phyloP scores from a whole-genome alignment of 2,329 filamentous ascomycete genomes.

The Paraphaeosphaeria minitans region DNA sequence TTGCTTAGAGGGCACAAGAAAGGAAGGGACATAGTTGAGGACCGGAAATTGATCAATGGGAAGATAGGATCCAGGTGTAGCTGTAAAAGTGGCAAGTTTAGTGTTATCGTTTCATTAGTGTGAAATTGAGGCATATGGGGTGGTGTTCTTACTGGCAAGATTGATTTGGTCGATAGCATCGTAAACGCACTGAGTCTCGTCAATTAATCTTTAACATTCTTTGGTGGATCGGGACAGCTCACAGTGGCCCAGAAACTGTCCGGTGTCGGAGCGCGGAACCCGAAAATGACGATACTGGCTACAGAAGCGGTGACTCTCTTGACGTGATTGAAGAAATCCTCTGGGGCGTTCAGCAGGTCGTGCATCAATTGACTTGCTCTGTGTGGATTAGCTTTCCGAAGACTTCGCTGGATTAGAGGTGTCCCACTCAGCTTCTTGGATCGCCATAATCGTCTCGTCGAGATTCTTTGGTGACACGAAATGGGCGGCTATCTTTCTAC shows the following conservation, averaged over 20 bases:
- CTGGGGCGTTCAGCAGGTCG: constrained; percentile 51
- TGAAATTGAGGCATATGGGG: constrained; percentile 16
- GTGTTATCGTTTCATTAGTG: constrained; percentile 20
- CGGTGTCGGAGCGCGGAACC: constrained; percentile 18
- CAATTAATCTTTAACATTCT: constrained; percentile 12
- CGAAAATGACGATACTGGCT: constrained; percentile 24
- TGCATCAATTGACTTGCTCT: constrained; percentile 39
- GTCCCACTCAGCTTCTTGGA: constrained; percentile 12
- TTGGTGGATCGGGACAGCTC: constrained; percentile 1
- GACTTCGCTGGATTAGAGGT: constrained; percentile 38
- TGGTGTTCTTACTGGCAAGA: not conserved
- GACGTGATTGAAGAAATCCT: constrained; percentile 47
- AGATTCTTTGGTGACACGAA: constrained; percentile 27
- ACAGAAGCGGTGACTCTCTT: constrained; percentile 27
- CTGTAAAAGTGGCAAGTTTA: constrained; percentile 10
- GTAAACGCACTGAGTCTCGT: not conserved
- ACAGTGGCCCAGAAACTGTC: constrained; percentile 32
- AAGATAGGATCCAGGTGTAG: constrained; percentile 16
- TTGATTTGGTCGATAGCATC: constrained; percentile 4
- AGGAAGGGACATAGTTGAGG: constrained; percentile 28
- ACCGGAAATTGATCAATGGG: constrained; percentile 31
- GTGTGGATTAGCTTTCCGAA: constrained; percentile 53
- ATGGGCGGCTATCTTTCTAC: constrained; percentile 27
- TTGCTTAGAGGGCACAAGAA: constrained; percentile 18
- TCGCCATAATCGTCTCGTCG: constrained; percentile 20